These are phyloP conservation scores for Fusarium sp. DNA, from an alignment of 2,329 filamentous ascomycete species.

Conservation along the genomic window DNA sequence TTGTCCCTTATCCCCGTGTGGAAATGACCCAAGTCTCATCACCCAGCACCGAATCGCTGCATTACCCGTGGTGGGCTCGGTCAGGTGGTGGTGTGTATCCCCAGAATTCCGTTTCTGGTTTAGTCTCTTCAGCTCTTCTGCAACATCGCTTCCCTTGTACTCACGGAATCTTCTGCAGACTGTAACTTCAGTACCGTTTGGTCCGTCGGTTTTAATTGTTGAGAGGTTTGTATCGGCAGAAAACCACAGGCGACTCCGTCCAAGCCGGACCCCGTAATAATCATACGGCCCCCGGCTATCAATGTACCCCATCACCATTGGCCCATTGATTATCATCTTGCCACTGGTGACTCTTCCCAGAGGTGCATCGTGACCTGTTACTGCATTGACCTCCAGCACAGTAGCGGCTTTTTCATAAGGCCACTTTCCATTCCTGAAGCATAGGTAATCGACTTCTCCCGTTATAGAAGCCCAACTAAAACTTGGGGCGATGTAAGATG, in stretches of 20 bases:
- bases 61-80: not conserved
- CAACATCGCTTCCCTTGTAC: not conserved
- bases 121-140: not conserved
- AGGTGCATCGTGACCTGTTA: conserved; percentile 16
- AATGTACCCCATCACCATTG: conserved; percentile 14
- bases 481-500: conserved; percentile 35
- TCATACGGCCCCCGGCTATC: not conserved
- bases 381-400: conserved; percentile 20
- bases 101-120: not conserved
- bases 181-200: not conserved
- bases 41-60: conserved; percentile 29
- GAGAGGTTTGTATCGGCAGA: conserved; percentile 28
- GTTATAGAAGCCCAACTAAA: conserved; percentile 45
- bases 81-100: not conserved
- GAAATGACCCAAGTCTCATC: conserved; percentile 30
- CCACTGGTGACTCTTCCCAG: conserved; percentile 28
- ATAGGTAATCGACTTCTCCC: conserved; percentile 44
- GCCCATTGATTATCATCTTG: conserved; percentile 19
- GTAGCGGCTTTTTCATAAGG: conserved; percentile 25
- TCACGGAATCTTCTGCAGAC: conserved; percentile 21
- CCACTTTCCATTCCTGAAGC: conserved; percentile 37
- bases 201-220: not conserved
- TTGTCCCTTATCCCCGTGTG: not conserved
- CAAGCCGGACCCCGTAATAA: not conserved
- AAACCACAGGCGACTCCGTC: not conserved